A percentile compares a stretch with the other conserved stretches of the same genome.
phyloP scores from a whole-genome alignment of 768 basidiomycete species.

The Collybia sp. region DNA sequence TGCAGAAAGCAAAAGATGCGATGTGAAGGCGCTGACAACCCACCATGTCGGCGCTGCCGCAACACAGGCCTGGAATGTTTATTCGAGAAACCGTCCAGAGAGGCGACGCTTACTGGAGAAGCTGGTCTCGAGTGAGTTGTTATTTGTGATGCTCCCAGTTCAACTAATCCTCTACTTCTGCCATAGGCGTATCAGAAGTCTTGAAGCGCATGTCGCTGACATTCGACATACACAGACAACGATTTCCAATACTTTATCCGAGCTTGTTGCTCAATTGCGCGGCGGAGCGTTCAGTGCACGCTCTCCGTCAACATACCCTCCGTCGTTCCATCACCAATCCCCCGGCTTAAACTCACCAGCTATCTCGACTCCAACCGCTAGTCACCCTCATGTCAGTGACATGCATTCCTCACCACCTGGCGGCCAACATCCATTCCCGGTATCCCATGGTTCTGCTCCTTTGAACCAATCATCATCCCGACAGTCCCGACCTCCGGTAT shows the following conservation, averaged over 20 bases:
- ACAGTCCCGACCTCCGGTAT: conserved; percentile 11
- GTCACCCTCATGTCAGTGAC: conserved; percentile 33
- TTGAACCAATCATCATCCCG: neutral
- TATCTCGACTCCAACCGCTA: conserved; percentile 43
- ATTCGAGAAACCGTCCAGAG: conserved; percentile 90
- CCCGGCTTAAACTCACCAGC: conserved; percentile 62
- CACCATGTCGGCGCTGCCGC: conserved; percentile 92
- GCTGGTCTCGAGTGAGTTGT: conserved; percentile 79
- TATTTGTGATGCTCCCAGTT: conserved; percentile 2
- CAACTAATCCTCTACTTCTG: conserved; percentile 11
- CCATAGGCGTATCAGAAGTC: conserved; percentile 87
- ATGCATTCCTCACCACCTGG: conserved; percentile 35
- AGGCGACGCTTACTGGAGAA: conserved; percentile 84
- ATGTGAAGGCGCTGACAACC: conserved; percentile 94
- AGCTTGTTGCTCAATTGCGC: conserved; percentile 78
- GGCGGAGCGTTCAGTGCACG: conserved; percentile 44
- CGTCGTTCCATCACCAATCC: conserved; percentile 55
- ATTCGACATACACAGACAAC: conserved; percentile 67
- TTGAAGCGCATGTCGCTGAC: conserved; percentile 83
- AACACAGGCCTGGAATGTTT: conserved; percentile 88
- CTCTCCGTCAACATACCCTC: conserved; percentile 60
- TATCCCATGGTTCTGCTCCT: conserved; percentile 23
- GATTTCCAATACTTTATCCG: conserved; percentile 77
- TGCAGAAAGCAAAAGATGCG: conserved; percentile 97
- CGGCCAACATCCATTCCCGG: conserved; percentile 19